phyloP scores from a whole-genome alignment of 345 rosid species.

The Kernera saxatilis region DNA sequence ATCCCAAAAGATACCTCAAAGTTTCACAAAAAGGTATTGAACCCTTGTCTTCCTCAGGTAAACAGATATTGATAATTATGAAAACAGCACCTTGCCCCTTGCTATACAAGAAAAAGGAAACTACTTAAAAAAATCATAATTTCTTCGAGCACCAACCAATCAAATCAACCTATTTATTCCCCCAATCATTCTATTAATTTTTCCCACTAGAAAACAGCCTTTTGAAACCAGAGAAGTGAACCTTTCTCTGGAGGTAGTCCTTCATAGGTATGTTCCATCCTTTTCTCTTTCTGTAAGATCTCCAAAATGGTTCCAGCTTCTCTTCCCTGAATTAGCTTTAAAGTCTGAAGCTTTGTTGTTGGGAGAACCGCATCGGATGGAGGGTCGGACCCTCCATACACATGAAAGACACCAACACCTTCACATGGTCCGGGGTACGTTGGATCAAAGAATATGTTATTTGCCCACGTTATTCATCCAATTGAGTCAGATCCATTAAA shows the following conservation, averaged over 20 bases:
- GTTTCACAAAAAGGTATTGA: not conserved
- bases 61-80: too few relatives aligned
- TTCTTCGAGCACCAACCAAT: not conserved
- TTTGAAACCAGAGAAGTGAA: not conserved
- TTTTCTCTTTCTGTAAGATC: not conserved
- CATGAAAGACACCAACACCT: not conserved
- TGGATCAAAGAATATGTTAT: not conserved
- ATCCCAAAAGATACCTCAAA: not conserved
- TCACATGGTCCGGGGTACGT: not conserved
- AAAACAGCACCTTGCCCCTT: too few relatives aligned
- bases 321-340: not conserved
- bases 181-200: too few relatives aligned
- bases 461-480: not conserved
- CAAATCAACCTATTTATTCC: not conserved
- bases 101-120: not conserved
- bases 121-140: not conserved
- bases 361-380: not conserved
- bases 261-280: not conserved
- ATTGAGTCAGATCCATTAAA: not conserved
- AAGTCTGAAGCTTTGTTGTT: not conserved
- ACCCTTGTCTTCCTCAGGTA: too few relatives aligned
- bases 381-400: not conserved
- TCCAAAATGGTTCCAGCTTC: not conserved
- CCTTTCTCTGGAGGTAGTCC: not conserved
- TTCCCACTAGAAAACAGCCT: not conserved